These are phyloP conservation scores for Trichophyton simii DNA, from an alignment of 2,329 filamentous ascomycete genomes.

Conservation along the genomic window DNA sequence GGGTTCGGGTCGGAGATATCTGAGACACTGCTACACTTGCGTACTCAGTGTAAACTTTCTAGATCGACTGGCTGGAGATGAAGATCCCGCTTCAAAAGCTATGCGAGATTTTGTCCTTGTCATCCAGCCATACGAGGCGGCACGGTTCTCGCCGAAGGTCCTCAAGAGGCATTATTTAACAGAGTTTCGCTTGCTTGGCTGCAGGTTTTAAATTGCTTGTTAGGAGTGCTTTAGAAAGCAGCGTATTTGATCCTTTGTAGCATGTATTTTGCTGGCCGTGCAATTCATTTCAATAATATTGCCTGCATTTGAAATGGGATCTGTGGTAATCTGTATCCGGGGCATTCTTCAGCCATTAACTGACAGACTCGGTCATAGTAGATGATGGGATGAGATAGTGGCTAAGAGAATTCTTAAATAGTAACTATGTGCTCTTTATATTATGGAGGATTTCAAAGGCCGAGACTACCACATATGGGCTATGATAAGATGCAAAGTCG, in stretches of 20 bases:
- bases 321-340: neutral
- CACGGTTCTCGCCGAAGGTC: neutral
- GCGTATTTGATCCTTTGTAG: neutral
- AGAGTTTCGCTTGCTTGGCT: too few relatives aligned
- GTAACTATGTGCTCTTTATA: neutral
- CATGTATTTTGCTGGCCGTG: neutral
- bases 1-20: neutral
- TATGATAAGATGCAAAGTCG: neutral
- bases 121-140: neutral
- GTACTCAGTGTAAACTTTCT: too few relatives aligned
- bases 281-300: too few relatives aligned
- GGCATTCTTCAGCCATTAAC: neutral
- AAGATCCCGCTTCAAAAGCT: neutral
- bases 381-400: neutral
- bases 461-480: too few relatives aligned
- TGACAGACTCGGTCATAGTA: neutral
- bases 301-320: neutral
- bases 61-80: neutral
- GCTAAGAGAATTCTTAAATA: neutral
- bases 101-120: neutral
- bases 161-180: neutral
- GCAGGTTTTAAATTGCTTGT: too few relatives aligned
- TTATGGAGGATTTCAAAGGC: neutral
- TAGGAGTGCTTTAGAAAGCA: neutral
- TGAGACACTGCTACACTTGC: too few relatives aligned